These are phyloP conservation scores for Coemansia sp. DNA, from an alignment of 192 early-diverging fungal genomes.

Conservation along the genomic window DNA sequence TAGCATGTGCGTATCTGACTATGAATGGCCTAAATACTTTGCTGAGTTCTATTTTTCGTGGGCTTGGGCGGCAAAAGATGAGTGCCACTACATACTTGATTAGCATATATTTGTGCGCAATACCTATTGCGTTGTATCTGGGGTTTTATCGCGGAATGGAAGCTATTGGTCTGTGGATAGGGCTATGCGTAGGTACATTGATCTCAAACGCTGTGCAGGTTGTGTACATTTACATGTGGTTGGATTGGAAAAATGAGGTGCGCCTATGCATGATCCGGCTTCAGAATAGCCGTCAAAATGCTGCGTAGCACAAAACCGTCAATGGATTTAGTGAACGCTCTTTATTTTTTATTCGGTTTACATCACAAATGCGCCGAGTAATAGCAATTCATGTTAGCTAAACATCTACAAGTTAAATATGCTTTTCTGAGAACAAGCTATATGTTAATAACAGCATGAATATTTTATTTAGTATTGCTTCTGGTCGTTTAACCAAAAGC, in stretches of 20 bases:
- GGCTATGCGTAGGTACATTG: slow-evolving; percentile 54
- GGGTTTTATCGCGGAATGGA: slow-evolving; percentile 52
- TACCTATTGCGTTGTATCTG: slow-evolving; percentile 56
- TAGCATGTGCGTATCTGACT: slow-evolving; percentile 33
- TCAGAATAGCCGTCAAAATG: background rate
- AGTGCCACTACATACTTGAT: slow-evolving; percentile 51
- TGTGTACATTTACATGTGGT: slow-evolving; percentile 19
- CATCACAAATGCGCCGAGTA: too few species aligned
- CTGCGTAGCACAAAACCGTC: too few species aligned
- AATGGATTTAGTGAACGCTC: too few species aligned
- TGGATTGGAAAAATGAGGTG: slow-evolving; percentile 23
- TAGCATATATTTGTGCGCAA: slow-evolving; percentile 48
- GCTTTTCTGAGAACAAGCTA: too few species aligned
- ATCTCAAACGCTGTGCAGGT: slow-evolving; percentile 26
- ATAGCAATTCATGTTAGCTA: too few species aligned
- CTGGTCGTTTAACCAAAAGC: too few species aligned
- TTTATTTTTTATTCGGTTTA: too few species aligned
- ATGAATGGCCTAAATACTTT: slow-evolving; percentile 59
- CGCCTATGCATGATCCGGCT: background rate
- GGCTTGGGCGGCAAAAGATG: slow-evolving; percentile 55
- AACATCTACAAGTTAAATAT: too few species aligned
- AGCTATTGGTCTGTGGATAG: slow-evolving; percentile 65
- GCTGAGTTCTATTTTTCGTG: slow-evolving; percentile 56
- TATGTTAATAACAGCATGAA: too few species aligned
- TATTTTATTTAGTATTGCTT: too few species aligned